phyloP scores from a whole-genome alignment of 2,329 filamentous ascomycete genomes.

The Botrytis elliptica region DNA sequence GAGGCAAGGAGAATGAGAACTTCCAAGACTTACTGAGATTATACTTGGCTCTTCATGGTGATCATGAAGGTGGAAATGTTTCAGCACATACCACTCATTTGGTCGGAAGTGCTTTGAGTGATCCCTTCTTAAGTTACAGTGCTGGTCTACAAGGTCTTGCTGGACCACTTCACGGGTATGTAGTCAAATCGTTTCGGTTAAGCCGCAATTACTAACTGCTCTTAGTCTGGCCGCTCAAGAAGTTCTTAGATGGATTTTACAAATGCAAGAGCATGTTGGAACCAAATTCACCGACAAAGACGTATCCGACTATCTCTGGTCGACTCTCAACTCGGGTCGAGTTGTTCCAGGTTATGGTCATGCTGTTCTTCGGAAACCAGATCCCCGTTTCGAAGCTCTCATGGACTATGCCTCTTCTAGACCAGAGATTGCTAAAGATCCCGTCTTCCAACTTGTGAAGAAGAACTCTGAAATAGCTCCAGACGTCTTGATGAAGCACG shows the following conservation, averaged over 20 bases:
- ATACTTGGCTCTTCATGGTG: conserved; percentile 94
- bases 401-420: conserved; percentile 92
- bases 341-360: conserved; percentile 93
- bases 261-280: conserved; percentile 90
- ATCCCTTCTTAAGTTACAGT: conserved; percentile 94
- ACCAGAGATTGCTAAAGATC: conserved; percentile 80
- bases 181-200: not conserved
- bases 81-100: conserved; percentile 94
- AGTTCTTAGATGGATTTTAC: conserved; percentile 91
- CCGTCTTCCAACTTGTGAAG: conserved; percentile 91
- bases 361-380: conserved; percentile 92
- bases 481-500: conserved; percentile 86
- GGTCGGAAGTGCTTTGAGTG: conserved; percentile 89
- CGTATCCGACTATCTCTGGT: conserved; percentile 88
- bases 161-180: conserved; percentile 80
- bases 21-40: conserved; percentile 94
- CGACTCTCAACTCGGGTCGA: conserved; percentile 86
- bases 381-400: conserved; percentile 91
- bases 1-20: conserved; percentile 81
- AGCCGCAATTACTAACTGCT: conserved; percentile 17
- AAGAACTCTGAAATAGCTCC: conserved; percentile 91
- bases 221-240: conserved; percentile 86
- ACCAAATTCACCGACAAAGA: conserved; percentile 74
- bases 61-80: conserved; percentile 97
- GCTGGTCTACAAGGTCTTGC: conserved; percentile 93